phyloP scores from a whole-genome alignment of 2,329 filamentous ascomycete species.

The Clonostachys rhizophaga region DNA sequence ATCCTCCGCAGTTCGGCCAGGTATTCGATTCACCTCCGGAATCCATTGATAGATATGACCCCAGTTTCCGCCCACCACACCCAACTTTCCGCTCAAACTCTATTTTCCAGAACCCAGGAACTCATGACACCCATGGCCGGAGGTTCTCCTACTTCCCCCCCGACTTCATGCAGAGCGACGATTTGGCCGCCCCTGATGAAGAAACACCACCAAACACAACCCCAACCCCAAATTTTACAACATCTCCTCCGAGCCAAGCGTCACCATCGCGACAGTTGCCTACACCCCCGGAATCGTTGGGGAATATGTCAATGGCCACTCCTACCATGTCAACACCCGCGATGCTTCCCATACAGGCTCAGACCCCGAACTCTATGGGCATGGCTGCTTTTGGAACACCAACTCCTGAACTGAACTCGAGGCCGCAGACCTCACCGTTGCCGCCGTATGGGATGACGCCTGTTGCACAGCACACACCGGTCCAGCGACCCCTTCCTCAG shows the following conservation, averaged over 20 bases:
- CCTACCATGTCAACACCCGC: constrained; percentile 30
- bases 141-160: constrained; percentile 63
- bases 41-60: constrained; percentile 40
- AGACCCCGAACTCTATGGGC: not conserved
- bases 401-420: not conserved
- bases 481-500: constrained; percentile 35
- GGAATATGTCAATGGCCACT: constrained; percentile 19
- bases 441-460: constrained; percentile 8
- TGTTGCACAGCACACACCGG: constrained; percentile 22
- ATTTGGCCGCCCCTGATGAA: constrained; percentile 23
- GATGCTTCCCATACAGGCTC: constrained; percentile 19
- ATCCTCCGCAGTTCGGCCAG: constrained; percentile 52
- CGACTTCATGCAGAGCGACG: constrained; percentile 33
- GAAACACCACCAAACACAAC: constrained; percentile 22
- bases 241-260: constrained; percentile 19
- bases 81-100: constrained; percentile 62
- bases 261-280: constrained; percentile 23
- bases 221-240: constrained; percentile 14
- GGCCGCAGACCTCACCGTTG: constrained; percentile 1
- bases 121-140: constrained; percentile 47
- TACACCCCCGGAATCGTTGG: constrained; percentile 38
- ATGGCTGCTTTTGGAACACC: not conserved
- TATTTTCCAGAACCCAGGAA: constrained; percentile 57
- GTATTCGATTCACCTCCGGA: constrained; percentile 54
- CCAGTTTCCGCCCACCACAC: constrained; percentile 34